Evolutionary conservation across 768 basidiomycete genomes (phyloP), one percentile per base, ranked within the genome.

Genomic region (Baorangia bicolor): DNA sequence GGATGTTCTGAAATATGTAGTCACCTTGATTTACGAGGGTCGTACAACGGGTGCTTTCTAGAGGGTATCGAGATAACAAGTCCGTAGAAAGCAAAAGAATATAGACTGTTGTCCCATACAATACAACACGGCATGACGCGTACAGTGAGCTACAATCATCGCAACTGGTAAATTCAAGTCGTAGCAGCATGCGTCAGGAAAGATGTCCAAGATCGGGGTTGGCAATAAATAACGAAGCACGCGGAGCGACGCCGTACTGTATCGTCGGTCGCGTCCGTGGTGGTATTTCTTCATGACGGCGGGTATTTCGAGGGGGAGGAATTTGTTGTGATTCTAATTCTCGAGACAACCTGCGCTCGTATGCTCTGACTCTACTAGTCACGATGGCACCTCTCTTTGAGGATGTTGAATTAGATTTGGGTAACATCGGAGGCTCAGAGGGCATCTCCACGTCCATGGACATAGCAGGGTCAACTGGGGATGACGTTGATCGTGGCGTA

Each of bases 241-340:
- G 78, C 23, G 83, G 82, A 34, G 78, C 84, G 33, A 91, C 77
- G 13, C 88, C 88, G 67, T 91, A 92, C 27, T 80, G 77, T 35
- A 84, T 74, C 40, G 68, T 69, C 48, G 71, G 60, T 49, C 73
- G 70, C 49, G 73, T 71, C 64, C 72, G 77, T 56, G 68, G 73
- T 45, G 73, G 64, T 54, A 70, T 69, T 63, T 77, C 78, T 63
- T 81, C 80, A 49, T 60, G 70, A 48, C 71, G 72, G 64, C 69
- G 77, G 20, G 75, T 78, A 61, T 77, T 80, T 48, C 66, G 71
- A 33, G 73, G 68, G 6, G 61, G 61, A n/a, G 74, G 70, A 21
- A 46, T 39, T 16, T 58, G 54, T n/a, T 48, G 58, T 33, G 78
- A 78, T 56, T 78, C 75, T 9, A 82, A 78, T 45, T 80, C 80